Conservation (phyloP, 1,284 basidiomycete species). For the Heimioporus retisporus region DNA sequence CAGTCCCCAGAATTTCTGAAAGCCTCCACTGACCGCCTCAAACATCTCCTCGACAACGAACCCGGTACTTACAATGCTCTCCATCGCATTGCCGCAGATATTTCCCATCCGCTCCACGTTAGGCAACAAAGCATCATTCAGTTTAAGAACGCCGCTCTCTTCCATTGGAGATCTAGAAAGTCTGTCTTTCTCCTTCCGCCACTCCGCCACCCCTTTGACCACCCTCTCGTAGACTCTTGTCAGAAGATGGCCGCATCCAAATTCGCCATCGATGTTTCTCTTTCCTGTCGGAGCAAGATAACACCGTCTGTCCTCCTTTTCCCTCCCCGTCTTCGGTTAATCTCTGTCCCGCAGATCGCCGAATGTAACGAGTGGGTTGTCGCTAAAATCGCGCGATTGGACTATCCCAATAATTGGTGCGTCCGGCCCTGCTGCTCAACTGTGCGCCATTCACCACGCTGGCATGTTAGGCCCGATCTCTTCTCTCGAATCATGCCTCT, state of each 20-base stretch:
- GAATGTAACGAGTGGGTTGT: conserved; percentile 78
- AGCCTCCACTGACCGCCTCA: conserved; percentile 69
- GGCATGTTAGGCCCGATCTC: conserved; percentile 65
- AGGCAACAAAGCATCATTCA: conserved; percentile 85
- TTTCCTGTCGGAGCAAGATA: conserved; percentile 79
- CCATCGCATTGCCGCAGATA: conserved; percentile 74
- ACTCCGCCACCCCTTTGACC: conserved; percentile 19
- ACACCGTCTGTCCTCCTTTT: conserved; percentile 58
- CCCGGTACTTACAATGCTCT: conserved; percentile 77
- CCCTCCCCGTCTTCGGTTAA: conserved; percentile 14
- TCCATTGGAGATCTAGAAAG: conserved; percentile 81
- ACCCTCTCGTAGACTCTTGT: conserved; percentile 61
- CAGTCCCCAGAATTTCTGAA: conserved; percentile 72
- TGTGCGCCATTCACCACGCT: conserved; percentile 8
- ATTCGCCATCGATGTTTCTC: conserved; percentile 70
- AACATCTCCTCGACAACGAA: conserved; percentile 67
- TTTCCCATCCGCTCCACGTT: conserved; percentile 65
- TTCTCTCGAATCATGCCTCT: conserved; percentile 65
- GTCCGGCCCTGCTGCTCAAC: conserved; percentile 30
- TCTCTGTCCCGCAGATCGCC: conserved; percentile 63
- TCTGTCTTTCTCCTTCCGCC: conserved; percentile 38
- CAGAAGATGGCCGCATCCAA: conserved; percentile 67
- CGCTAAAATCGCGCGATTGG: conserved; percentile 75
- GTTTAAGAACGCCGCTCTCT: conserved; percentile 78
- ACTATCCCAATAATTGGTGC: conserved; percentile 78